phyloP scores from a whole-genome alignment of 2,329 filamentous ascomycete species.

The Myotisia sp. region DNA sequence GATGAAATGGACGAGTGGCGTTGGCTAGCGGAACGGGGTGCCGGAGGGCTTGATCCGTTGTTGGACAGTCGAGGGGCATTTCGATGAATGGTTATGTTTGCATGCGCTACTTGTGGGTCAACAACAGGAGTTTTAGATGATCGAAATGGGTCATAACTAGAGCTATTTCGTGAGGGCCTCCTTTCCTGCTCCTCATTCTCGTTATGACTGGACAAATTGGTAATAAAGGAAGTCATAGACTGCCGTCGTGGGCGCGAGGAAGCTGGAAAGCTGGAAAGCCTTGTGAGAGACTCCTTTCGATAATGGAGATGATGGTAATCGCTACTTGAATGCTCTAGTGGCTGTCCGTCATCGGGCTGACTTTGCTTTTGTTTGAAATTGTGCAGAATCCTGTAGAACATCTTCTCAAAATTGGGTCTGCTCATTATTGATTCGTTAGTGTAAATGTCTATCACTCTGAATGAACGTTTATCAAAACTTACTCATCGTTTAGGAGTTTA shows the following conservation, averaged over 20 bases:
- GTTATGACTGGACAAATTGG: constrained; percentile 37
- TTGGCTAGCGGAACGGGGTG: not conserved
- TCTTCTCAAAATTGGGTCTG: constrained; percentile 76
- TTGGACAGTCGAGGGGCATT: constrained; percentile 14
- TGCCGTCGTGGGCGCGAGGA: no score
- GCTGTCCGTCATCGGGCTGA: constrained; percentile 66
- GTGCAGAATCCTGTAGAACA: constrained; percentile 76
- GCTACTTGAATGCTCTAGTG: constrained; percentile 70
- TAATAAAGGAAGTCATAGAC: constrained; percentile 45
- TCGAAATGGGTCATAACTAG: constrained; percentile 75
- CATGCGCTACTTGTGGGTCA: constrained; percentile 42
- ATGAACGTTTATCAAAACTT: constrained; percentile 24
- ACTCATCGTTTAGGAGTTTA: constrained; percentile 53
- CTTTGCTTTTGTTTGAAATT: constrained; percentile 72
- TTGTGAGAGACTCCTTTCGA: no score
- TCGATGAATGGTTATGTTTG: constrained; percentile 56
- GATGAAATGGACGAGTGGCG: not conserved
- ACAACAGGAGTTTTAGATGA: constrained; percentile 45
- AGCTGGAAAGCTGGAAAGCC: no score
- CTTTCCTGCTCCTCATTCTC: no score
- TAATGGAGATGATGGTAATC: constrained; percentile 79
- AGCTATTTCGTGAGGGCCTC: constrained; percentile 32
- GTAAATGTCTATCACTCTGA: not conserved
- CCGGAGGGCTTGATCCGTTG: not conserved
- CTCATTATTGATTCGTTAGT: constrained; percentile 3